Conservation (phyloP, 176 grass and related monocot species). For the Zoysia japonica region DNA sequence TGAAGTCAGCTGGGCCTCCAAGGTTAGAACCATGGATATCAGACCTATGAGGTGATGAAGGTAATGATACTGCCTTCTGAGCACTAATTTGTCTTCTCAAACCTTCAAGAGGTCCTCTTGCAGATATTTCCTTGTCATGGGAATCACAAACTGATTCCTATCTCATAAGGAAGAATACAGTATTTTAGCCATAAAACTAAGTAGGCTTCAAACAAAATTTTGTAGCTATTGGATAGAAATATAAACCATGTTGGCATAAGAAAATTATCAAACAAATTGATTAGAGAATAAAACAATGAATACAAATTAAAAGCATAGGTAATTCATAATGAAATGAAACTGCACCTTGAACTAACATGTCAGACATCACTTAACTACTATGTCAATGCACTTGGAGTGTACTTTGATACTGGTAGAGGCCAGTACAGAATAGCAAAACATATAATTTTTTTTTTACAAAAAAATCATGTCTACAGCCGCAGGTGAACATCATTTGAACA, state of each 20-base stretch:
- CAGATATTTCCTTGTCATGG: constrained; percentile 47
- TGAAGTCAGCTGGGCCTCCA: constrained; percentile 60
- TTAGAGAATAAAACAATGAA: background rate
- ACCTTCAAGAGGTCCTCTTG: constrained; percentile 44
- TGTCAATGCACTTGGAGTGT: background rate
- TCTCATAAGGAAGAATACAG: constrained; percentile 30
- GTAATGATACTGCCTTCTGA: constrained; percentile 88
- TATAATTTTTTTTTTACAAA: background rate
- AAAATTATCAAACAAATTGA: constrained; percentile 7
- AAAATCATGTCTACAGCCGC: background rate
- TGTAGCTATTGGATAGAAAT: constrained; percentile 8
- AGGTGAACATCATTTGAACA: no score
- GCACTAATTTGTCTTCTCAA: constrained; percentile 59
- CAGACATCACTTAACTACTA: background rate
- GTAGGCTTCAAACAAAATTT: constrained; percentile 14
- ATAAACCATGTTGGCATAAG: constrained; percentile 3
- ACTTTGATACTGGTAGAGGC: background rate
- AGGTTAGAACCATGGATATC: constrained; percentile 52
- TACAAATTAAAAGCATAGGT: background rate
- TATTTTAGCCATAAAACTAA: constrained; percentile 30
- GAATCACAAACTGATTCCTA: constrained; percentile 55
- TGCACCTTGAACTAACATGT: background rate
- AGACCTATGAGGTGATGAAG: constrained; percentile 88
- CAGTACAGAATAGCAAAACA: background rate
- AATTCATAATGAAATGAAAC: background rate